Conservation (phyloP, 2,329 filamentous ascomycete species). For the Fusarium sp. region DNA sequence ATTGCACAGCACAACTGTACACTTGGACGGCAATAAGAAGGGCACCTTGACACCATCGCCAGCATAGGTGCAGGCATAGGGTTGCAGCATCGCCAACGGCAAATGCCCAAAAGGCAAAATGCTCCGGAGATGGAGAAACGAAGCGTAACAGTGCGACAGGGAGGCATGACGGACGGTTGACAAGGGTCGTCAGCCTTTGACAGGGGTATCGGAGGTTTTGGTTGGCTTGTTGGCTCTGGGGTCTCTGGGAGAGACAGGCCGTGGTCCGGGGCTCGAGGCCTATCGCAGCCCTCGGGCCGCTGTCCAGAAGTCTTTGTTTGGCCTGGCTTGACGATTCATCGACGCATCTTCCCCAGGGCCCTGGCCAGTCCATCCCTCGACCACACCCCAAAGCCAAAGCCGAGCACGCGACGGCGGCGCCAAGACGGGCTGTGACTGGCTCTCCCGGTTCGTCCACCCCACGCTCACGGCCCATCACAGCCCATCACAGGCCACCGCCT, state of each 20-base stretch:
- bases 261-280: slow-evolving; percentile 9
- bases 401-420: slow-evolving; percentile 35
- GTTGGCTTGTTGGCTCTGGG: slow-evolving; percentile 30
- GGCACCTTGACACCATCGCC: background rate
- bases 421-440: slow-evolving; percentile 34
- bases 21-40: background rate
- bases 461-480: slow-evolving; percentile 16
- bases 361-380: background rate
- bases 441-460: slow-evolving; percentile 14
- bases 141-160: slow-evolving; percentile 17
- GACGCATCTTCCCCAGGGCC: too few species aligned
- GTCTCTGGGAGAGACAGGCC: slow-evolving; percentile 3
- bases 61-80: slow-evolving; percentile 13
- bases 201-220: slow-evolving; percentile 36
- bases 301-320: background rate
- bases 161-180: slow-evolving; percentile 10
- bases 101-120: slow-evolving; percentile 37
- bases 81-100: slow-evolving; percentile 39
- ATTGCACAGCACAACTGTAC: slow-evolving; percentile 18
- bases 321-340: background rate
- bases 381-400: slow-evolving; percentile 11
- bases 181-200: slow-evolving; percentile 19
- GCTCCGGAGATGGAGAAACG: slow-evolving; percentile 24
- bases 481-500: slow-evolving; percentile 18
- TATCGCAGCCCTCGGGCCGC: slow-evolving; percentile 21